Evolutionary conservation across 495 filamentous ascomycete species (phyloP).

Genomic region (Neurospora sublineolata): DNA sequence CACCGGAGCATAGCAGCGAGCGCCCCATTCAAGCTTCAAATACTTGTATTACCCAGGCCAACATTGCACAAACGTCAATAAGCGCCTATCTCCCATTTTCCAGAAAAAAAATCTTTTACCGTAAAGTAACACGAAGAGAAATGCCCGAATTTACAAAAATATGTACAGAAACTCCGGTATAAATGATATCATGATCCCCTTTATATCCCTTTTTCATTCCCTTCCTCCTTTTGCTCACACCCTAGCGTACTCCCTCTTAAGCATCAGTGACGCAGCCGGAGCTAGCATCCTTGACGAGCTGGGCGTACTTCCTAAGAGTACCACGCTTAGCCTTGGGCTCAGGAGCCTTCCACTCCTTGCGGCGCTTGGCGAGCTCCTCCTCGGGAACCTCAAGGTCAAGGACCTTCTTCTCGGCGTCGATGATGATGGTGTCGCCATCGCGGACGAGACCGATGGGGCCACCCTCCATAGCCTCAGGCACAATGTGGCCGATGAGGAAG

Average conservation of each 20-base stretch:
- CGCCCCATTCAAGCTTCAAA: neutral
- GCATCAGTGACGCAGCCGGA: slow-evolving; percentile 71
- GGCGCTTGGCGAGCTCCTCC: slow-evolving; percentile 53
- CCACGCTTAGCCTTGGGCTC: slow-evolving; percentile 56
- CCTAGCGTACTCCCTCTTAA: neutral
- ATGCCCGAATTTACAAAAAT: neutral
- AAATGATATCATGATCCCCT: neutral
- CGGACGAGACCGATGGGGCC: slow-evolving; percentile 57
- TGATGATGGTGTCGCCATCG: slow-evolving; percentile 58
- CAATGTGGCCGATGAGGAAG: slow-evolving; percentile 68
- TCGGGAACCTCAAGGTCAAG: slow-evolving; percentile 49
- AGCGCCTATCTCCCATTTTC: neutral
- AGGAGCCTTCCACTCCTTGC: slow-evolving; percentile 55
- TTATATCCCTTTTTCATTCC: neutral
- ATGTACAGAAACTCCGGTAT: neutral
- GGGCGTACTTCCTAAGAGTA: slow-evolving; percentile 67
- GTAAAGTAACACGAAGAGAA: neutral
- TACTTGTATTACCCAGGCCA: neutral
- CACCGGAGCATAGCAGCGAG: neutral
- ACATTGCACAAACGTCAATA: neutral
- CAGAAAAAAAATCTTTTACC: neutral
- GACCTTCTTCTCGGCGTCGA: slow-evolving; percentile 56
- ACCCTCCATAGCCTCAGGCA: slow-evolving; percentile 58
- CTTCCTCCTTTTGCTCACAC: neutral
- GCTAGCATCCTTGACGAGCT: slow-evolving; percentile 60